Conservation (phyloP, 768 basidiomycete species). For the Tylopilus plumbeoviolaceoides region DNA sequence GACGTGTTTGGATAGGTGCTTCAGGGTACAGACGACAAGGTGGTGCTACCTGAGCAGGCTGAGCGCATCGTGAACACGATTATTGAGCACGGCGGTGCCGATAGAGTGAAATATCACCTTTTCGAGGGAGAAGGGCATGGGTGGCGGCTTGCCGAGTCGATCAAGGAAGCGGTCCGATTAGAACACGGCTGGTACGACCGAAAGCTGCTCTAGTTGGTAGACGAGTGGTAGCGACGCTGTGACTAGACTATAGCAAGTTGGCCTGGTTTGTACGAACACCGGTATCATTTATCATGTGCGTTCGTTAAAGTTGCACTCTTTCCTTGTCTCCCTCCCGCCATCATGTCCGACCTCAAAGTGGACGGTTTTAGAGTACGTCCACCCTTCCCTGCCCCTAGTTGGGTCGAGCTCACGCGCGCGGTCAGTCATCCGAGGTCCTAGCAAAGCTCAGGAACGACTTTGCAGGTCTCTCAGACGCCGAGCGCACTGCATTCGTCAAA, state of each 20-base stretch:
- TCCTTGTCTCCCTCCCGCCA: not conserved
- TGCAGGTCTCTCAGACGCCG: slow-evolving; percentile 48
- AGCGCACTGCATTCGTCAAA: slow-evolving; percentile 68
- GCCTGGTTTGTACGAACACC: too few relatives aligned
- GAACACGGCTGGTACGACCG: slow-evolving; percentile 36
- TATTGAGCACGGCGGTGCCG: slow-evolving; percentile 13
- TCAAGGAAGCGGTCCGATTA: slow-evolving; percentile 31
- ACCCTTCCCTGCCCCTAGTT: not conserved
- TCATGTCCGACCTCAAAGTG: slow-evolving; percentile 71
- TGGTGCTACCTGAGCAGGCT: slow-evolving; percentile 69
- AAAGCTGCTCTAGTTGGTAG: slow-evolving; percentile 6
- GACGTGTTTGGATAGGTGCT: slow-evolving; percentile 43
- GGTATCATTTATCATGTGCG: slow-evolving; percentile 5
- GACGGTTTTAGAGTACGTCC: slow-evolving; percentile 63
- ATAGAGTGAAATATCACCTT: slow-evolving; percentile 33
- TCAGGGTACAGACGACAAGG: slow-evolving; percentile 59
- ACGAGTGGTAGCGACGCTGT: too few relatives aligned
- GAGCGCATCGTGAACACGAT: slow-evolving; percentile 29
- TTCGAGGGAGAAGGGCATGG: slow-evolving; percentile 47
- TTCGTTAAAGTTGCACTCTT: not conserved
- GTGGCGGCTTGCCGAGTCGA: slow-evolving; percentile 33
- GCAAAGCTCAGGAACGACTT: slow-evolving; percentile 50
- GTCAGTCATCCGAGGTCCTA: slow-evolving; percentile 66
- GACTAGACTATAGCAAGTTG: too few relatives aligned
- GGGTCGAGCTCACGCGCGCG: not conserved